Evolutionary conservation across 2,329 filamentous ascomycete genomes (phyloP), one percentile per base, ranked within the genome.

Genomic region (Metarhizium humberi): DNA sequence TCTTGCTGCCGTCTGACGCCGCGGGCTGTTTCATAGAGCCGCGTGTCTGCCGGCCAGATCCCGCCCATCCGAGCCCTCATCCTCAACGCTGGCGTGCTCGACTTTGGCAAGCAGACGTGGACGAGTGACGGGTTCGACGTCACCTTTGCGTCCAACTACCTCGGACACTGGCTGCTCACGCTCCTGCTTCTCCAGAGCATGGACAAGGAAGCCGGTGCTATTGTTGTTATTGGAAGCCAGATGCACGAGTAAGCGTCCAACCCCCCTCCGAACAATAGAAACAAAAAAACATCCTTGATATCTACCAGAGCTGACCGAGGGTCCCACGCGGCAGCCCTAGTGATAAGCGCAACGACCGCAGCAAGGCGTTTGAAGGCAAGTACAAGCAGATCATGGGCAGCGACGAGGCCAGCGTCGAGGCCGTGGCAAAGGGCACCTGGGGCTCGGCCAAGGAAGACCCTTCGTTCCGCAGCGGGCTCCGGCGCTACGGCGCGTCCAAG

Each of bases 401-500:
- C 10, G 32, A 11, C 32, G 32, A 34, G 5, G 10, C 7, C 32
- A n/a, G 51, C 29, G 25, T 53, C 40, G 51, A 20, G 16, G 32
- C 43, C 46, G n/a, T 43, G 25, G 42, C 42, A 7, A 45, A 45
- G 20, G 42, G 42, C 42, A 45, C 42, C 2, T 53, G 51, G 51
- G 46, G 51, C 30, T 14, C 51, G 14, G 20, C 40, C 40, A 48
- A 30, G 43, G 51, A 53, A 36, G 51, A 53, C 40, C 3, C 51
- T 5, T 13, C 40, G 11, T 47, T 48, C 40, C n/a, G 32, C 11
- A 29, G 51, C 25, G 51, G 51, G n/a, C 46, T 29, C 29, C 40
- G 51, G 13, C 40, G 51, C 8, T 53, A 53, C 40, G 51, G 51
- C 40, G 51, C 38, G 10, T n/a, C 51, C 11, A 53, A 53, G 51